A percentile compares a stretch with the other conserved stretches of the same genome.
These are phyloP conservation scores for Capsella rubella DNA, from an alignment of 441 rosid genomes.

Conservation along the genomic window DNA sequence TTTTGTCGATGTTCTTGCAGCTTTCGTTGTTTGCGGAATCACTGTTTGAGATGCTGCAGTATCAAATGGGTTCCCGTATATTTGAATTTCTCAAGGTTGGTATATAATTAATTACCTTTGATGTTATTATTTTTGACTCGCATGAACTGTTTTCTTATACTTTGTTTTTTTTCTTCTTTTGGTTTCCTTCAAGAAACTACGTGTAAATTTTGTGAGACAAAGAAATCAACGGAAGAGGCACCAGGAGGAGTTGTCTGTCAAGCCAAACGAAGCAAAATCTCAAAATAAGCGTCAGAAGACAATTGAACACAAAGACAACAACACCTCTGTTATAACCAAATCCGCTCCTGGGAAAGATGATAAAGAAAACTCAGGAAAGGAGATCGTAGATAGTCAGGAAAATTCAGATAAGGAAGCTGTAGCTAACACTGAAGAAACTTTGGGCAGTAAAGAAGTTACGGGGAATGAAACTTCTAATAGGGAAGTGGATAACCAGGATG, in stretches of 20 bases:
- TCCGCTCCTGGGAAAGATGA: constrained; percentile 53
- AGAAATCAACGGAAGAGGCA: constrained; percentile 87
- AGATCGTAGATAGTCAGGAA: constrained; percentile 14
- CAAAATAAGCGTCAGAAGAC: constrained; percentile 66
- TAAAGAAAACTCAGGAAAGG: constrained; percentile 41
- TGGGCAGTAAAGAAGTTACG: constrained; percentile 34
- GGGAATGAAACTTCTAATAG: constrained; percentile 46
- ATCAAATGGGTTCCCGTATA: constrained; percentile 91
- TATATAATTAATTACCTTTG: constrained; percentile 32
- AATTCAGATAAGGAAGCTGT: constrained; percentile 28
- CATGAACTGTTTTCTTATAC: constrained; percentile 17
- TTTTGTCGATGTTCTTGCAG: constrained; percentile 53
- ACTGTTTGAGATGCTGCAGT: constrained; percentile 91
- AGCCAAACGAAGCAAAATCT: constrained; percentile 54
- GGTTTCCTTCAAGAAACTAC: constrained; percentile 63
- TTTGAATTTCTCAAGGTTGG: constrained; percentile 84
- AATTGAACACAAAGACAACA: constrained; percentile 59
- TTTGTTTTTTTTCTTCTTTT: constrained; percentile 1
- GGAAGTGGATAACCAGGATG: constrained; percentile 48
- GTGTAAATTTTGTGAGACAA: constrained; percentile 64
- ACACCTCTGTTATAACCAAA: constrained; percentile 49
- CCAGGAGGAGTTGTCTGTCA: constrained; percentile 59
- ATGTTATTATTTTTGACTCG: constrained; percentile 25
- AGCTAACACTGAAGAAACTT: constrained; percentile 23
- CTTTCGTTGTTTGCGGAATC: constrained; percentile 94